Conservation (phyloP, 2,329 filamentous ascomycete genomes). For the Hortaea werneckii region DNA sequence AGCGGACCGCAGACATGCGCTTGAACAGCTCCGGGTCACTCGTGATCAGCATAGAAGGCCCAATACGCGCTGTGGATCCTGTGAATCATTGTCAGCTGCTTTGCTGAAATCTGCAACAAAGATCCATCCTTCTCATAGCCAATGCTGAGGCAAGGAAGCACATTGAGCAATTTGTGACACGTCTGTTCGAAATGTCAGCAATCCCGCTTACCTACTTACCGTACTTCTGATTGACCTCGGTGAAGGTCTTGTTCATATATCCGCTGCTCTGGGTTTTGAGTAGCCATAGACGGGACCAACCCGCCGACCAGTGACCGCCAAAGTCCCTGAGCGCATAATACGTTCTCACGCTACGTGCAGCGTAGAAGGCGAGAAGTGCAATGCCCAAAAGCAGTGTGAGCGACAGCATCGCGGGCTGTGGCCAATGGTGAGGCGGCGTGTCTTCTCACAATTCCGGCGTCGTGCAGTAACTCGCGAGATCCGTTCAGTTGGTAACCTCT, state of each 20-base stretch:
- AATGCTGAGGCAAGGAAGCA: not conserved
- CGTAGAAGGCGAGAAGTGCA: constrained; percentile 15
- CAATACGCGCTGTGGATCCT: constrained; percentile 31
- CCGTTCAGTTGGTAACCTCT: constrained; percentile 7
- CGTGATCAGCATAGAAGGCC: constrained; percentile 28
- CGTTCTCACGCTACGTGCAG: constrained; percentile 19
- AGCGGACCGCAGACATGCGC: constrained; percentile 30
- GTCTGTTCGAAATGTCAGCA: not conserved
- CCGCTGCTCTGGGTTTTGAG: constrained; percentile 27
- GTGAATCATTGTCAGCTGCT: not conserved
- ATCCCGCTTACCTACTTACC: constrained; percentile 18
- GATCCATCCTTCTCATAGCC: not conserved
- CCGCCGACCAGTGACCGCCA: constrained; percentile 28
- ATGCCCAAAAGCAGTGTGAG: constrained; percentile 12
- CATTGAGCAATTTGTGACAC: not conserved
- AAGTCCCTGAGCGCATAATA: constrained; percentile 26
- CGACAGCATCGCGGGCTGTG: constrained; percentile 12
- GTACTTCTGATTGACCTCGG: constrained; percentile 27
- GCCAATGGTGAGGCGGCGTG: not conserved
- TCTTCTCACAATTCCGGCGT: constrained; percentile 10
- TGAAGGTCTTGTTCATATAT: constrained; percentile 29
- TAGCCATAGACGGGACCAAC: constrained; percentile 31
- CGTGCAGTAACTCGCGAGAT: constrained; percentile 11
- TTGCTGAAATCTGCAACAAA: too few species aligned
- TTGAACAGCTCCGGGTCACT: constrained; percentile 27